Base-by-base conservation (phyloP, 1,284 basidiomycete species). In the Vanrija sp. region DNA sequence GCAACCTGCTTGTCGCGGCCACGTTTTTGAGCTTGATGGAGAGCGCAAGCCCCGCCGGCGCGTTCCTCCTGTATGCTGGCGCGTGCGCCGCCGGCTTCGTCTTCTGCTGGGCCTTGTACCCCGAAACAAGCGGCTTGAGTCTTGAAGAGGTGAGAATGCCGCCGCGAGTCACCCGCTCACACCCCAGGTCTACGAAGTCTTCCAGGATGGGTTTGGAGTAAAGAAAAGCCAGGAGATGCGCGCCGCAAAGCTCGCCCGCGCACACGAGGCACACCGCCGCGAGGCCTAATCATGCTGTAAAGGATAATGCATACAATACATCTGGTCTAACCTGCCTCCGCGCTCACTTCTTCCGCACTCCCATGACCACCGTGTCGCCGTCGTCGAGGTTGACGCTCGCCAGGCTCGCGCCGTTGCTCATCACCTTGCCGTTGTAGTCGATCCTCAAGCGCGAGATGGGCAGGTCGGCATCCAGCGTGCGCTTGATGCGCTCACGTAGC, bases 341-440 rank as follows among this genome's bases (percentile, higher is more conserved):
- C 10, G 7, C 7, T 28, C 10, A 74, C 65, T 81, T 80, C 63
- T 90, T 87, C 65, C 86, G 84, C 46, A 95, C 80, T 57, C 82
- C 86, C 62, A 94, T 81, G 21, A 85, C 82, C 21, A 96, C 73
- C 52, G 84, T 57, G 70, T 95, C 92, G 63, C 91, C 92, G 59
- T 92, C 89, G 72, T 92, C 91, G 63, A 96, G 71, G 70, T 96
- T 96, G 69, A 90, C 87, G 63, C 81, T 84, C 25, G 91, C 92
- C 63, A 96, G 83, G 50, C 89, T 86, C 59, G 83, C 85, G 55
- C 82, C 81, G 74, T 95, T 96, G 56, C 87, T 90, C 66, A 95
- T 81, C 80, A 91, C 87, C 76, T 89, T 91, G 44, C 85, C 85
- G 57, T 80, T 77, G 71, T 86, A 90, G 48, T 88, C 86, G 56